phyloP scores from a whole-genome alignment of 495 filamentous ascomycete genomes.

The Penicillium angulare region DNA sequence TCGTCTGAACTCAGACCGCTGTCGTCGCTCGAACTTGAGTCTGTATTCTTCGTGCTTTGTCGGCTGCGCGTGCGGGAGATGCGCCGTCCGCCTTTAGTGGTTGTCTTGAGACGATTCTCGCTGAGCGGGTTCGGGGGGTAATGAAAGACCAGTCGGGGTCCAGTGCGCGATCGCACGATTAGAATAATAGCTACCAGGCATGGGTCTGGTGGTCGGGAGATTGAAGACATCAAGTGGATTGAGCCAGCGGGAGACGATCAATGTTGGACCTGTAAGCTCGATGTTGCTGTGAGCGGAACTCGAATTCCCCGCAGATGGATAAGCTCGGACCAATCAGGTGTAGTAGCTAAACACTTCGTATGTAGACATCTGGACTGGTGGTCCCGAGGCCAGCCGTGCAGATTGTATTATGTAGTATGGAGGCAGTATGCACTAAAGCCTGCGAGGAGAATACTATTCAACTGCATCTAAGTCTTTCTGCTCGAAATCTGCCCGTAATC shows the following conservation, averaged over 20 bases:
- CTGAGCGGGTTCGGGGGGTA: slow-evolving; percentile 68
- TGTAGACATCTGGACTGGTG: too few species aligned
- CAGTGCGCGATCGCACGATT: slow-evolving; percentile 76
- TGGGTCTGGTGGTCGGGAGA: slow-evolving; percentile 51
- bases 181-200: slow-evolving; percentile 78
- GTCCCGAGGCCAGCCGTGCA: too few species aligned
- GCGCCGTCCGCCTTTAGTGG: slow-evolving; percentile 34
- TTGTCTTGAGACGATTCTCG: slow-evolving; percentile 39
- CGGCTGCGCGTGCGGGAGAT: slow-evolving; percentile 30
- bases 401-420: too few species aligned
- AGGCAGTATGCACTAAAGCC: too few species aligned
- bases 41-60: slow-evolving; percentile 34
- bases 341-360: too few species aligned
- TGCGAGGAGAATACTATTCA: too few species aligned
- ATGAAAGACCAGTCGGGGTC: slow-evolving; percentile 86
- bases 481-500: too few species aligned
- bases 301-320: slow-evolving; percentile 20
- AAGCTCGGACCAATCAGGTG: slow-evolving; percentile 13
- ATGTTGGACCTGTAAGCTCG: background rate
- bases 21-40: slow-evolving; percentile 47
- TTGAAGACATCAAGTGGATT: slow-evolving; percentile 42
- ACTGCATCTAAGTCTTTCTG: too few species aligned
- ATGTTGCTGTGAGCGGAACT: slow-evolving; percentile 17
- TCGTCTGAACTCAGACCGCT: slow-evolving; percentile 48
- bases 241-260: slow-evolving; percentile 5